A percentile compares a stretch with the other conserved stretches of the same genome.
Evolutionary conservation across 2,329 filamentous ascomycete genomes (phyloP).

Genomic region (Elsinoe necatrix): DNA sequence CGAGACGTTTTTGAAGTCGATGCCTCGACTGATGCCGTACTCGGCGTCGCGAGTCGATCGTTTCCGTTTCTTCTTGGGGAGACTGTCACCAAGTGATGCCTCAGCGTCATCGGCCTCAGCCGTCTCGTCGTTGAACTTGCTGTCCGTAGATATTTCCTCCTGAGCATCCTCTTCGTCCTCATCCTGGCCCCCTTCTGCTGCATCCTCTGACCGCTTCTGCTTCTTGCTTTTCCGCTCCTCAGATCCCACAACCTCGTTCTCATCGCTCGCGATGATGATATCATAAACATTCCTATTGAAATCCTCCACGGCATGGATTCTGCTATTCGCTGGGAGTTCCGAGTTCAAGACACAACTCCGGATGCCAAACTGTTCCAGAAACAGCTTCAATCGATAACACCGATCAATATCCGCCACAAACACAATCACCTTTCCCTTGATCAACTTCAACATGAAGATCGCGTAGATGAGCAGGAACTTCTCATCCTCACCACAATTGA

Average conservation of each 20-base stretch:
- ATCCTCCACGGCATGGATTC: slow-evolving; percentile 90
- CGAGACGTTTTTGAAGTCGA: slow-evolving; percentile 93
- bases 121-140: slow-evolving; percentile 24
- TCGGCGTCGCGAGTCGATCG: slow-evolving; percentile 65
- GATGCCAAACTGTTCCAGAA: slow-evolving; percentile 93
- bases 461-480: slow-evolving; percentile 91
- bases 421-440: slow-evolving; percentile 84
- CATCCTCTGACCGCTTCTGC: slow-evolving; percentile 23
- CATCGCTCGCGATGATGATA: slow-evolving; percentile 93
- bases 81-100: slow-evolving; percentile 27
- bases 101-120: slow-evolving; percentile 28
- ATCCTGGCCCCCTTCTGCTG: slow-evolving; percentile 27
- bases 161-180: slow-evolving; percentile 22
- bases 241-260: slow-evolving; percentile 71
- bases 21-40: slow-evolving; percentile 89
- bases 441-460: slow-evolving; percentile 87
- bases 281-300: slow-evolving; percentile 97
- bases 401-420: slow-evolving; percentile 81
- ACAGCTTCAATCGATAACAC: slow-evolving; percentile 88
- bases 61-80: slow-evolving; percentile 52
- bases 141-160: slow-evolving; percentile 25
- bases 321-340: slow-evolving; percentile 84
- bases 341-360: slow-evolving; percentile 90
- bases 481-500: slow-evolving; percentile 92
- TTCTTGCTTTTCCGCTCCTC: slow-evolving; percentile 37